Base-by-base conservation (phyloP, 495 filamentous ascomycete genomes). In the Aspergillus olivimuriae region DNA sequence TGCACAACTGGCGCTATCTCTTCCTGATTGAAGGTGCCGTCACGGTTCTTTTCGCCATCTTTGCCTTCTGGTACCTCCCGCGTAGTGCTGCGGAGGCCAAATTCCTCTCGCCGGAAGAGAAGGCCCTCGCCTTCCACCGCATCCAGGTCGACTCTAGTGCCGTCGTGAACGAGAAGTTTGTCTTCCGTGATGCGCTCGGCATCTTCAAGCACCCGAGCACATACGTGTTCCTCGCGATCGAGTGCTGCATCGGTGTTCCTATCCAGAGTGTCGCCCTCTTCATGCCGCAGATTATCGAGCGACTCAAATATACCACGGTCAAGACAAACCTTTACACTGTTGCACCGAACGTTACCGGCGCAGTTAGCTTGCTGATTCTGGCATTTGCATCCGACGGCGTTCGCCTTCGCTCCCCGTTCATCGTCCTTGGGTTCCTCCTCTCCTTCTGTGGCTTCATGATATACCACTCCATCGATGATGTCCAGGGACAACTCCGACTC, bases 241-340 rank as follows among this genome's bases (percentile, higher is more conserved):
- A 87, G 56, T 75, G 87, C 34, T 87, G 83, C 51, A 74, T 89
- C 9, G 86, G 86, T 31, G 84, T 89, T 0, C 86, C 86, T 0
- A 66, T 89, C 14, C 84, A 87, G 50, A 77, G 72, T 3, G 84
- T 88, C 14, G 60, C 69, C 1, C 72, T 88, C 8, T 91, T 89
- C 60, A 58, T 90, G 46, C 85, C 85, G 0, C 81, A 86, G 46
- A 90, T 90, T 35, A 75, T 89, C 12, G 61, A 63, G 14, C 69
- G 82, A 3, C 66, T 89, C 5, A 75, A 77, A 4, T 83, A 78
- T 47, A 63, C 65, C 30, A 77, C 75, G 3, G 74, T 88, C 48
- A 83, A 82, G 51, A 87, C 84, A 2, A 89, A 89, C 45, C 62
- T 88, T 3, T 87, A 85, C 55, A 89, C 85, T 9, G 83, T 89